Base-by-base conservation (phyloP, 495 filamentous ascomycete genomes). In the Tuber borchii region DNA sequence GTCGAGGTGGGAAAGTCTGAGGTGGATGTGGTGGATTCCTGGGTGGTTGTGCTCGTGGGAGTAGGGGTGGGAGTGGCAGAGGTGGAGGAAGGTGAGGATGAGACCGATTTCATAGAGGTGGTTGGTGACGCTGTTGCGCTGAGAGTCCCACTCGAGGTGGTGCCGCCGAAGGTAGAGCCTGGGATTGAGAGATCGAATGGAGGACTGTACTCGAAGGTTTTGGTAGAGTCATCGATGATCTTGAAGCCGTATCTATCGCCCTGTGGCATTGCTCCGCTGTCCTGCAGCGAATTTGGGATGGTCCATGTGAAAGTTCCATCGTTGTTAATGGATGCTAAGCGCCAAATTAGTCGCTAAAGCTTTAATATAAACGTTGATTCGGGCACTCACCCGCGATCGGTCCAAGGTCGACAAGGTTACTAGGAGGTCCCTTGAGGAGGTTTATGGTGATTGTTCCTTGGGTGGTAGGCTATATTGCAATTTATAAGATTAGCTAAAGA, bases 341-440 rank as follows among this genome's bases (percentile, higher is more conserved):
- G 31, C 43, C 46, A 0, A 40, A 10, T 37, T 12, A 68, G 61
- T 75, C 70, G 73, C 73, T 5, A 42, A 48, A 26, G 16, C 31
- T 31, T 73, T 69, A 22, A 8, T 48, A 12, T n/a, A 37, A 70
- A 72, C 65, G 8, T 70, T 20, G 39, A 34, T 20, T 39, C 56
- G 31, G n/a, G n/a, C 56, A 77, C 76, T 70, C 78, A 82, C 81
- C 71, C 42, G 72, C 80, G 43, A 82, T 43, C 6, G 77, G 61
- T n/a, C 71, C 75, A n/a, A 75, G 26, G 56, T 76, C 76, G 20
- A 74, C 19, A 39, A 82, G 76, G 56, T 82, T 80, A 10, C 61
- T 73, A 20, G 81, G 81, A 34, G 80, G 80, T 19, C 81, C 81
- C 69, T 78, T 82, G 71, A 82, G 70, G 46, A 82, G 81, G n/a